Evolutionary conservation across 2,329 filamentous ascomycete species (phyloP).

Genomic region (Truncatella angustata): DNA sequence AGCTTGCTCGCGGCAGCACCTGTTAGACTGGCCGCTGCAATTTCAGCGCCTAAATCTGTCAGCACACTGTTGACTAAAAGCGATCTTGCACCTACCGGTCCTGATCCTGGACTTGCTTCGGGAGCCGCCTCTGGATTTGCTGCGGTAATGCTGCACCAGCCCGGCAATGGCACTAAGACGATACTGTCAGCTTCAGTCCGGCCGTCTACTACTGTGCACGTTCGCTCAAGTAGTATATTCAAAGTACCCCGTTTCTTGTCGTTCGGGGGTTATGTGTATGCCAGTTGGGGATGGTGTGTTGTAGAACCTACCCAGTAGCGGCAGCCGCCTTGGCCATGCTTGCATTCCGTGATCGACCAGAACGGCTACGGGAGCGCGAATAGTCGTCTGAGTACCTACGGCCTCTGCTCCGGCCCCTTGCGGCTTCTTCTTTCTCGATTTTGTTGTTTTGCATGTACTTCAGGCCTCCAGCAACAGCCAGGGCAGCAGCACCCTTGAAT

Average conservation of each 20-base stretch:
- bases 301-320: constrained; percentile 44
- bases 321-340: constrained; percentile 53
- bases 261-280: background rate
- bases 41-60: constrained; percentile 45
- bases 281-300: no score
- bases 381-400: constrained; percentile 43
- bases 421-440: constrained; percentile 56
- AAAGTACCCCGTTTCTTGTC: background rate
- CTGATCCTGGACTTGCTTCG: constrained; percentile 38
- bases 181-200: background rate
- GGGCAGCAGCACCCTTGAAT: constrained; percentile 48
- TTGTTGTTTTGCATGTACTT: constrained; percentile 63
- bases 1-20: constrained; percentile 61
- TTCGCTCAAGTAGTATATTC: background rate
- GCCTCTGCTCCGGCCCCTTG: constrained; percentile 53
- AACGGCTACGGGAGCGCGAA: constrained; percentile 44
- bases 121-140: constrained; percentile 39
- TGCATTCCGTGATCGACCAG: constrained; percentile 33
- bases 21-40: constrained; percentile 58
- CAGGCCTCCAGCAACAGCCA: constrained; percentile 63
- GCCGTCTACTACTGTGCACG: background rate
- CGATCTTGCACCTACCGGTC: constrained; percentile 35
- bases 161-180: constrained; percentile 50
- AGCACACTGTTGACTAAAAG: background rate
- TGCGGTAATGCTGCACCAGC: constrained; percentile 57